A percentile compares a stretch with the other conserved stretches of the same genome.
phyloP scores from a whole-genome alignment of 441 rosid species.

The Syzygium syzygioides region DNA sequence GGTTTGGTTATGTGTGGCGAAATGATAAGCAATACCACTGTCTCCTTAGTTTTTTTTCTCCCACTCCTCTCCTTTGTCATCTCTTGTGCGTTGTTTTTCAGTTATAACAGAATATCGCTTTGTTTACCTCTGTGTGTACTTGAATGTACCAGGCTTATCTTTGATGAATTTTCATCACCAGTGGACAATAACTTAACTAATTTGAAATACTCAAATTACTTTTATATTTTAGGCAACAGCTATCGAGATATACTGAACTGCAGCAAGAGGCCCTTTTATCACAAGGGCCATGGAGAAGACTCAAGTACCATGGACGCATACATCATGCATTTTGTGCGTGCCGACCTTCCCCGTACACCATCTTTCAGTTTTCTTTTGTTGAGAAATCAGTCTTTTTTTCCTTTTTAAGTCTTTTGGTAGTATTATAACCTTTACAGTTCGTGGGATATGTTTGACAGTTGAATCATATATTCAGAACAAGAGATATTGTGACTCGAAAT shows the following conservation, averaged over 20 bases:
- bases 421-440: conserved; percentile 4
- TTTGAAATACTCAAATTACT: neutral
- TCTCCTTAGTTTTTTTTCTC: neutral
- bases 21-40: neutral
- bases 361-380: conserved; percentile 5
- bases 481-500: conserved; percentile 77
- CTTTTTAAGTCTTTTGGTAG: neutral
- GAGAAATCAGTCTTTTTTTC: neutral
- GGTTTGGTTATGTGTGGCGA: neutral
- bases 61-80: neutral
- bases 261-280: conserved; percentile 87
- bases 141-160: neutral
- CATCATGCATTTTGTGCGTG: conserved; percentile 79
- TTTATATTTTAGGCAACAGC: conserved; percentile 52
- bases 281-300: conserved; percentile 75
- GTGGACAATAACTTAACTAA: neutral
- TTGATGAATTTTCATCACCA: neutral
- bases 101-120: neutral
- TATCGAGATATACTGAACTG: conserved; percentile 78
- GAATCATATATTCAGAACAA: conserved; percentile 73
- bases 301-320: conserved; percentile 69
- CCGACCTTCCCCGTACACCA: neutral
- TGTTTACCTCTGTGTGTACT: neutral
- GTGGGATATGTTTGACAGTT: conserved; percentile 52
- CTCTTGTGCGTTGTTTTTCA: neutral